Percentiles rank a stretch among this genome's conserved stretches.
Conservation (phyloP, 108 stramenopile species). For the Fragilaria radians region DNA sequence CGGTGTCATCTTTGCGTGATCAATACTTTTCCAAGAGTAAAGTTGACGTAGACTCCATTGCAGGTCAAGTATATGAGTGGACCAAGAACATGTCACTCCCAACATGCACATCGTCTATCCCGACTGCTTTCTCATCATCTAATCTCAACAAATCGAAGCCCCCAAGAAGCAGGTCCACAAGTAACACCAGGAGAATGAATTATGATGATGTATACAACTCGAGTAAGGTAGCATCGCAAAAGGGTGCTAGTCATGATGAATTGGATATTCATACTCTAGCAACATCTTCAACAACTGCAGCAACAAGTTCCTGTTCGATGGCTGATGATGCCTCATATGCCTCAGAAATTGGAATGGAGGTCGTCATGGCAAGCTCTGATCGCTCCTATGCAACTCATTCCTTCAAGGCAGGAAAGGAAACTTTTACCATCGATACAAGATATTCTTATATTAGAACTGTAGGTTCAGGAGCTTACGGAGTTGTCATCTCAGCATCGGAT, state of each 20-base stretch:
- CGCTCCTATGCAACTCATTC: constrained; percentile 56
- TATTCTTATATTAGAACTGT: constrained; percentile 78
- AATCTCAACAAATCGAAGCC: neutral
- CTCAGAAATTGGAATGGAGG: constrained; percentile 45
- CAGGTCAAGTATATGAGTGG: constrained; percentile 30
- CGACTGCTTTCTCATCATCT: neutral
- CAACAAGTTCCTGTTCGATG: constrained; percentile 42
- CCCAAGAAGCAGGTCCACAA: constrained; percentile 3
- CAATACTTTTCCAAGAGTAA: neutral
- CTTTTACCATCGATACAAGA: constrained; percentile 78
- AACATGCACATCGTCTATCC: constrained; percentile 17
- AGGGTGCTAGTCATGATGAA: constrained; percentile 26
- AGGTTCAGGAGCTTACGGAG: constrained; percentile 97
- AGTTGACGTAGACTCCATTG: neutral
- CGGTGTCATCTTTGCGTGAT: neutral
- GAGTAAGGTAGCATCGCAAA: constrained; percentile 17
- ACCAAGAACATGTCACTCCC: constrained; percentile 43
- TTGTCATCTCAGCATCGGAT: constrained; percentile 90
- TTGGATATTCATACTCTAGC: constrained; percentile 43
- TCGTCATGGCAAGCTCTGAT: constrained; percentile 28
- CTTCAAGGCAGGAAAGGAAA: constrained; percentile 77
- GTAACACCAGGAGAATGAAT: constrained; percentile 2
- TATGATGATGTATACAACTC: constrained; percentile 15
- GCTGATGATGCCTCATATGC: constrained; percentile 35
- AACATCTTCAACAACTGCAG: constrained; percentile 55